Conservation (phyloP, 1,284 basidiomycete genomes). For the Thelephora terrestris region DNA sequence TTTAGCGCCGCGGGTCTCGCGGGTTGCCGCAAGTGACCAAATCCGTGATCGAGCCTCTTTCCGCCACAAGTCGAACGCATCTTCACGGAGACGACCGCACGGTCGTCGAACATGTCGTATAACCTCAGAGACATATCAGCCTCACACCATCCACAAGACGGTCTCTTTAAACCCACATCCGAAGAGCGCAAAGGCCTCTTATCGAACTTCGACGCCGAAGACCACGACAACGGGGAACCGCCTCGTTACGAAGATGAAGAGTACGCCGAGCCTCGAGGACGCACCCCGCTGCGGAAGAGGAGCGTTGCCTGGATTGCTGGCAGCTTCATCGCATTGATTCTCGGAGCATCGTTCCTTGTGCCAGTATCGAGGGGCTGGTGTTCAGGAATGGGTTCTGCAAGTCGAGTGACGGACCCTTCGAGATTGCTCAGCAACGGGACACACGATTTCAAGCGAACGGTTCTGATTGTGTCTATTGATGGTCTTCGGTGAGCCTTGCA, state of each 20-base stretch:
- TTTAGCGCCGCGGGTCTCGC: too few species aligned
- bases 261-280: too few species aligned
- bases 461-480: constrained; percentile 80
- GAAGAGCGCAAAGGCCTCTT: constrained; percentile 35
- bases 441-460: constrained; percentile 68
- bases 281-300: constrained; percentile 5
- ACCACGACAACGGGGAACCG: not conserved
- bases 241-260: not conserved
- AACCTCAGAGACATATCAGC: too few species aligned
- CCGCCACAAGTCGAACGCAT: too few species aligned
- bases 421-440: constrained; percentile 59
- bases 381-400: too few species aligned
- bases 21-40: too few species aligned
- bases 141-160: too few species aligned
- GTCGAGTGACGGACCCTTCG: constrained; percentile 9
- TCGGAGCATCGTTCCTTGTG: constrained; percentile 22
- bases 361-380: not conserved
- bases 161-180: too few species aligned
- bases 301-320: constrained; percentile 26
- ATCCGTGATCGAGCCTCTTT: too few species aligned
- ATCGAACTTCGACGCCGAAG: constrained; percentile 18
- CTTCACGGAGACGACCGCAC: too few species aligned
- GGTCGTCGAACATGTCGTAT: too few species aligned
- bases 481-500: constrained; percentile 68
- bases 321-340: constrained; percentile 33